A percentile compares a stretch with the other conserved stretches of the same genome.
Evolutionary conservation across 306 rosid species (phyloP).

Genomic region (Lathyrus aphaca): DNA sequence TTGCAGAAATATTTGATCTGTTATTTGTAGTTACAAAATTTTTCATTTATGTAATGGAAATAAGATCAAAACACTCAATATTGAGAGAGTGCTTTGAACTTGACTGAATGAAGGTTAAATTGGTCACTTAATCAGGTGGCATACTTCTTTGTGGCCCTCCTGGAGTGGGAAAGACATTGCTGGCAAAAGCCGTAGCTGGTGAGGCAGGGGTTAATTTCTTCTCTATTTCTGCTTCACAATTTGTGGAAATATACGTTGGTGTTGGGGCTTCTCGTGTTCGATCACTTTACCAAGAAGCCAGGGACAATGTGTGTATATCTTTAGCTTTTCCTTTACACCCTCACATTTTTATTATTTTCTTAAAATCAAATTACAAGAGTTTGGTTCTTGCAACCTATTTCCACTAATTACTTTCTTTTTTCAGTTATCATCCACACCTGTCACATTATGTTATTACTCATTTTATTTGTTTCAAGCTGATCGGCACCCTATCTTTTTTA

Average conservation of each 20-base stretch:
- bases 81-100: conserved; percentile 27
- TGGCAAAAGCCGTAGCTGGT: conserved; percentile 99
- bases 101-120: conserved; percentile 41
- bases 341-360: not conserved
- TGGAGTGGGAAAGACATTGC: conserved; percentile 97
- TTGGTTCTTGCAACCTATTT: conserved; percentile 36
- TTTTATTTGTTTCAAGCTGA: conserved; percentile 36
- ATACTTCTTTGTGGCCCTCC: conserved; percentile 99
- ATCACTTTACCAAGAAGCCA: conserved; percentile 95
- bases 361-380: conserved; percentile 28
- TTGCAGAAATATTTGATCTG: conserved; percentile 25
- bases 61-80: conserved; percentile 19
- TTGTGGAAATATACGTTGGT: conserved; percentile 95
- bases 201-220: conserved; percentile 99
- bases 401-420: conserved; percentile 5
- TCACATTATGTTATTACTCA: conserved; percentile 16
- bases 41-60: not conserved
- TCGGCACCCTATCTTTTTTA: conserved; percentile 4
- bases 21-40: conserved; percentile 1
- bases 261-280: conserved; percentile 99
- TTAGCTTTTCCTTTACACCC: conserved; percentile 33
- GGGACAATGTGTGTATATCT: conserved; percentile 63
- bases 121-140: conserved; percentile 73
- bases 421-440: conserved; percentile 15
- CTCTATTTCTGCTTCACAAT: conserved; percentile 98